Percentiles rank a stretch among this genome's conserved stretches.
phyloP scores from a whole-genome alignment of 1,284 basidiomycete genomes.

The Coniferiporia weirii region DNA sequence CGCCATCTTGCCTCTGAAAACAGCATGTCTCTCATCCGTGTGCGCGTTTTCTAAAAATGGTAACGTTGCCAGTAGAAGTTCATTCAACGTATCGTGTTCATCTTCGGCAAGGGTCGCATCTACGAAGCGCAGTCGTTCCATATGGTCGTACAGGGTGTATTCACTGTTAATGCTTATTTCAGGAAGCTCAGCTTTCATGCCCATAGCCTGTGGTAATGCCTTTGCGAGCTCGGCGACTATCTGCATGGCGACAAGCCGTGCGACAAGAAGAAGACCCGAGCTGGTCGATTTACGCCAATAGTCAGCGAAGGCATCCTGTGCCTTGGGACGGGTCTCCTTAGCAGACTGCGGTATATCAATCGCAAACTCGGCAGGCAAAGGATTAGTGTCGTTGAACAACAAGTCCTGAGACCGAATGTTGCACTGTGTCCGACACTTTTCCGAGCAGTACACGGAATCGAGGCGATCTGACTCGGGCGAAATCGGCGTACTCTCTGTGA shows the following conservation, averaged over 20 bases:
- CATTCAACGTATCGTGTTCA: conserved; percentile 47
- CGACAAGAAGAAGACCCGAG: conserved; percentile 51
- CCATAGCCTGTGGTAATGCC: conserved; percentile 32
- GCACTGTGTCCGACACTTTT: conserved; percentile 52
- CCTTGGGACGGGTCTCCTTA: conserved; percentile 43
- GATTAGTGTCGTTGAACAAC: conserved; percentile 62
- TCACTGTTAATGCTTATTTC: conserved; percentile 42
- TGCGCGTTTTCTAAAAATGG: conserved; percentile 69
- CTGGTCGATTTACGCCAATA: conserved; percentile 46
- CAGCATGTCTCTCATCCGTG: conserved; percentile 54
- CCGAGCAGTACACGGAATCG: conserved; percentile 64
- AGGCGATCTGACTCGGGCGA: conserved; percentile 46
- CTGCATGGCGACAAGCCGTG: conserved; percentile 66
- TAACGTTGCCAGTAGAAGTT: conserved; percentile 55
- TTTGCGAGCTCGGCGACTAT: conserved; percentile 61
- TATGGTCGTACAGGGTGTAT: conserved; percentile 66
- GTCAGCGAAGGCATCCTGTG: conserved; percentile 52
- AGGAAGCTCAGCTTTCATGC: conserved; percentile 34
- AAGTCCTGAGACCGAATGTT: conserved; percentile 58
- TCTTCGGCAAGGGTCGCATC: conserved; percentile 44
- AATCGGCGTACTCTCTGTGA: conserved; percentile 42
- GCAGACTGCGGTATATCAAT: conserved; percentile 29
- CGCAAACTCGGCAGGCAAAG: conserved; percentile 50
- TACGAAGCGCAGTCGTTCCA: conserved; percentile 65
- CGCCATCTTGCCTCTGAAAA: conserved; percentile 62